These are phyloP conservation scores for Botrytis pseudocinerea DNA, from an alignment of 2,329 filamentous ascomycete genomes.

Conservation along the genomic window DNA sequence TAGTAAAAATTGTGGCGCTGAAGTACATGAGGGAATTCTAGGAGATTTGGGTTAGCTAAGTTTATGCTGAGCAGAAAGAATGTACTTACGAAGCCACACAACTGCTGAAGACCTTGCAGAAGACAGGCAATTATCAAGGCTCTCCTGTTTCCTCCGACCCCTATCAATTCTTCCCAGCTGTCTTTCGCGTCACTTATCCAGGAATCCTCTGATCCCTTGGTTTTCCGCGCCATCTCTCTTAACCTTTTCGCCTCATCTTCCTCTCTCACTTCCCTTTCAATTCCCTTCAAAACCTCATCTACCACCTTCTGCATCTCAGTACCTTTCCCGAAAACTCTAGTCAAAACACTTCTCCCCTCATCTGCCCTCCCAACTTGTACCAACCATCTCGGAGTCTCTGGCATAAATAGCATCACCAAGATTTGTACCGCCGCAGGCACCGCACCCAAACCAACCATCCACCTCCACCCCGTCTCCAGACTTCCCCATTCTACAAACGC, in stretches of 20 bases:
- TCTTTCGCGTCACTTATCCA: constrained; percentile 40
- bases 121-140: constrained; percentile 84
- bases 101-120: constrained; percentile 82
- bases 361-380: constrained; percentile 64
- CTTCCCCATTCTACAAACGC: constrained; percentile 59
- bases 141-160: constrained; percentile 64
- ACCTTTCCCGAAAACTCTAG: constrained; percentile 58
- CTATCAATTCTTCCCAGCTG: constrained; percentile 55
- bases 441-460: constrained; percentile 87
- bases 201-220: constrained; percentile 26
- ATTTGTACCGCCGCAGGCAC: constrained; percentile 73
- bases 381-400: constrained; percentile 87
- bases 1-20: constrained; percentile 76
- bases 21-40: constrained; percentile 92
- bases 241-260: constrained; percentile 55
- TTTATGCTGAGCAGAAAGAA: neutral
- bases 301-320: constrained; percentile 50
- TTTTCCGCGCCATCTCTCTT: constrained; percentile 32
- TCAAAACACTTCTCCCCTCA: constrained; percentile 65
- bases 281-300: constrained; percentile 63
- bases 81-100: constrained; percentile 73
- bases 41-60: constrained; percentile 20
- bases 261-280: constrained; percentile 73
- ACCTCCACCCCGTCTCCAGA: constrained; percentile 70
- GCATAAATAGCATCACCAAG: constrained; percentile 68